Base-by-base conservation (phyloP, 768 basidiomycete genomes). In the Trametes villosa region DNA sequence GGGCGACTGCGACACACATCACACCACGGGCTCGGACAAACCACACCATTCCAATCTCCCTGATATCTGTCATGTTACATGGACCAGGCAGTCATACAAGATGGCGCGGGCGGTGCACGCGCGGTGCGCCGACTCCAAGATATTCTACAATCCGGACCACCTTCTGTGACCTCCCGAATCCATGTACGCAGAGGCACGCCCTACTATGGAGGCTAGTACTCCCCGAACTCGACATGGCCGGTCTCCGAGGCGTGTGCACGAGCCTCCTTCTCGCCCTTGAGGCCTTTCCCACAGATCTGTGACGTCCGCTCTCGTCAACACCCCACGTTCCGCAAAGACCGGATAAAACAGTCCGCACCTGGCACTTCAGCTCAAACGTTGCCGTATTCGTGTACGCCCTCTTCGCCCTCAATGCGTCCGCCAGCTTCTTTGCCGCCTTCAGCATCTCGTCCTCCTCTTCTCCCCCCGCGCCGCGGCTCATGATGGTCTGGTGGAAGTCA, bases 221-320 rank as follows among this genome's bases (percentile, higher is more conserved):
- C 94, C 63, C 92, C 92, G 66, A 96, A 96, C 41, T 80, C 79
- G 20, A 83, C 82, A 74, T 97, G 96, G 0, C 96, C 94, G 0
- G 94, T 97, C 73, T 86, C 79, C 67, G 83, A 83, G 5, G 96
- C 96, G 71, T 98, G 96, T 47, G 83, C 83, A 34, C 92, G 84
- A 1, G 96, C 96, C 61, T 87, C 95, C 69, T 95, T 98, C 78
- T 98, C 96, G 33, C 96, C 96, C 67, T 89, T 96, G 65, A 98
- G 76, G 0, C 92, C 94, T 67, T 86, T 79, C 18, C 89, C 85
- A 68, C 96, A 98, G 51, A 89, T 78, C 86, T 94, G 45, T n/a
- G 50, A 53, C 57, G 57, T 41, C 47, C 50, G 22, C 57, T 12
- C 38, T 41, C 6, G 56, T 53, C 55, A 63, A 47, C 53, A 26